Evolutionary conservation across 345 rosid species (phyloP).

Genomic region (Brassica juncea): DNA sequence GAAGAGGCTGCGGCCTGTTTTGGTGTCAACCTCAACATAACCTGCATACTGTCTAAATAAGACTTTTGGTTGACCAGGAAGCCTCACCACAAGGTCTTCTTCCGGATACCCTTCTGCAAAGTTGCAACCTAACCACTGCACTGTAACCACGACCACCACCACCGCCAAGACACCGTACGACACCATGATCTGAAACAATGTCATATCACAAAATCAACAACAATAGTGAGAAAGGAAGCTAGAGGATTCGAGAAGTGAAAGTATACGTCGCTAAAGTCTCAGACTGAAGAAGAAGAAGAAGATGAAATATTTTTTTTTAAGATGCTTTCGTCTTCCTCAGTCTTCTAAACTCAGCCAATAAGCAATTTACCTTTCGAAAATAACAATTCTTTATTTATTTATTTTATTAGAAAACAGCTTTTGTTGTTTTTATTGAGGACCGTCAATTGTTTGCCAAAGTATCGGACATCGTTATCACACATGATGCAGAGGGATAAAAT

Average conservation of each 20-base stretch:
- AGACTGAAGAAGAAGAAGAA: neutral
- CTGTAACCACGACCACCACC: neutral
- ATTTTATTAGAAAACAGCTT: neutral
- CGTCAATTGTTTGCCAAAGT: too few species aligned
- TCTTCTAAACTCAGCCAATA: neutral
- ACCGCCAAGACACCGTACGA: neutral
- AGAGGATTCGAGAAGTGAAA: neutral
- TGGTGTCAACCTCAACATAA: constrained; percentile 65
- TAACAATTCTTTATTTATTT: too few species aligned
- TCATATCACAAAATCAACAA: neutral
- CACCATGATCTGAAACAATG: constrained; percentile 12
- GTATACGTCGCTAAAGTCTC: neutral
- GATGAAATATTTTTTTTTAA: too few species aligned
- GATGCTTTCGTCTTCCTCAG: neutral
- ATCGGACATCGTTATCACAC: too few species aligned
- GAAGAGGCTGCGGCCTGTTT: constrained; percentile 74
- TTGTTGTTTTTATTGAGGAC: neutral
- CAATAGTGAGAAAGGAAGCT: neutral
- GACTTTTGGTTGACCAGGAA: constrained; percentile 83
- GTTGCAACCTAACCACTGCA: neutral
- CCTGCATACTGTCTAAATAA: constrained; percentile 75
- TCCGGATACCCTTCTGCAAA: constrained; percentile 48
- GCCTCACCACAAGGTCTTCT: constrained; percentile 66
- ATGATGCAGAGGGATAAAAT: too few species aligned
- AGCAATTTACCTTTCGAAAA: neutral